A percentile compares a stretch with the other conserved stretches of the same genome.
These are phyloP conservation scores for Chamaecrista fasciculata DNA, from an alignment of 306 rosid species.

Conservation along the genomic window DNA sequence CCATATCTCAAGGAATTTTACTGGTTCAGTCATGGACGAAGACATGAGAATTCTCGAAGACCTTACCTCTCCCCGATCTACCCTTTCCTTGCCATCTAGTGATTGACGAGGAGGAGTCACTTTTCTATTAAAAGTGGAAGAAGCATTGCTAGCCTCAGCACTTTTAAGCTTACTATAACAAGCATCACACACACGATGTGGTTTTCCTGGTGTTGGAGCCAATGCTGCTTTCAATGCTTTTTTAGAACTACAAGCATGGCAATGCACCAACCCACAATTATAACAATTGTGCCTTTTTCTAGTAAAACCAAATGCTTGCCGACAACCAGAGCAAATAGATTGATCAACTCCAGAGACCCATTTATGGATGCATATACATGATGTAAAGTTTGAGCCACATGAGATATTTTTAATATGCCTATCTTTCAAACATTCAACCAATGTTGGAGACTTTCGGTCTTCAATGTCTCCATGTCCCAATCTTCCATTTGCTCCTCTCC, in stretches of 20 bases:
- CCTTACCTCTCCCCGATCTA: conserved; percentile 42
- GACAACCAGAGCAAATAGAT: conserved; percentile 69
- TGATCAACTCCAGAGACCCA: conserved; percentile 78
- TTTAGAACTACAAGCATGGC: conserved; percentile 71
- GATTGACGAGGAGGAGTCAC: conserved; percentile 41
- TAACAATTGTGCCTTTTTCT: conserved; percentile 73
- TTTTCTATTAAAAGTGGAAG: conserved; percentile 34
- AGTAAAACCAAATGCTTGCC: conserved; percentile 73
- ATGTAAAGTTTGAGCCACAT: conserved; percentile 69
- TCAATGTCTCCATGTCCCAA: conserved; percentile 62
- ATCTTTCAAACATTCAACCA: conserved; percentile 65
- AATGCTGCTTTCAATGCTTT: conserved; percentile 63
- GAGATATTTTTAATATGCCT: conserved; percentile 62
- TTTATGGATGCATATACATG: conserved; percentile 71
- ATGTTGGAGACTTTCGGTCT: conserved; percentile 56
- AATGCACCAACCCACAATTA: conserved; percentile 71
- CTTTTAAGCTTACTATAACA: conserved; percentile 60
- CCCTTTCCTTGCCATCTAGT: conserved; percentile 45
- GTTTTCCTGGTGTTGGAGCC: conserved; percentile 79
- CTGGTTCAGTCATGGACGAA: conserved; percentile 51
- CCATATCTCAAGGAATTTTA: conserved; percentile 52
- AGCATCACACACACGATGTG: conserved; percentile 71
- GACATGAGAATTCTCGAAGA: conserved; percentile 53
- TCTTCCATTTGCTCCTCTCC: conserved; percentile 67
- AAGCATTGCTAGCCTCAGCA: conserved; percentile 40